phyloP scores from a whole-genome alignment of 2,329 filamentous ascomycete genomes.

The Sarocladium strictum region DNA sequence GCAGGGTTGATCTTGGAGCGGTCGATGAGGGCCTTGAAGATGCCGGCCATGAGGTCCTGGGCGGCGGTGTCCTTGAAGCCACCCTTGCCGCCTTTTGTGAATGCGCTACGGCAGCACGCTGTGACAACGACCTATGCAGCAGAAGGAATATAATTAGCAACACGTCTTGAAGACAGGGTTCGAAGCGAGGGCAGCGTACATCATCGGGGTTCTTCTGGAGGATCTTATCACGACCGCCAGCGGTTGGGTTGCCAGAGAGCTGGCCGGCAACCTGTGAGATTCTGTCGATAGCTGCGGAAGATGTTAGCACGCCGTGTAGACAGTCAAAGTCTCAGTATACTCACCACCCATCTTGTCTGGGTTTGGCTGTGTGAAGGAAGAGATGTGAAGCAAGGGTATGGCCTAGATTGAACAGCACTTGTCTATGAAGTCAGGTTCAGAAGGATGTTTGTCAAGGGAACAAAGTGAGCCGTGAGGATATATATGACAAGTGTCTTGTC shows the following conservation, averaged over 20 bases:
- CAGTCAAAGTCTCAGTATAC: slow-evolving; percentile 3
- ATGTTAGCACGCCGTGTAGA: slow-evolving; percentile 11
- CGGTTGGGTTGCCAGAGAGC: slow-evolving; percentile 53
- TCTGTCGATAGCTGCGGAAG: slow-evolving; percentile 46
- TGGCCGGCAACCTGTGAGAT: slow-evolving; percentile 57
- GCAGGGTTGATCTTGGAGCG: slow-evolving; percentile 84
- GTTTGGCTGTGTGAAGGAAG: not conserved
- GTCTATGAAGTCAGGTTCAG: not conserved
- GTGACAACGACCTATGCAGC: slow-evolving; percentile 74
- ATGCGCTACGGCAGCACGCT: slow-evolving; percentile 80
- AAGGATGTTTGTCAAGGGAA: not conserved
- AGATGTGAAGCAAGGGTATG: not conserved
- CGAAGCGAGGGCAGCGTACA: slow-evolving; percentile 53
- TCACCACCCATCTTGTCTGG: slow-evolving; percentile 18
- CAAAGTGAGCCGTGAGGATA: not conserved
- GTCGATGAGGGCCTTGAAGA: slow-evolving; percentile 73
- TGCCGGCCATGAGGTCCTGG: slow-evolving; percentile 77
- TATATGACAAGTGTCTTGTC: not conserved
- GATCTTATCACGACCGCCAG: slow-evolving; percentile 47
- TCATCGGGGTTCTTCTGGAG: slow-evolving; percentile 63
- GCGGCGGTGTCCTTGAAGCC: slow-evolving; percentile 92
- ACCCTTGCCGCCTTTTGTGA: slow-evolving; percentile 90
- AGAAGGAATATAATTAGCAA: slow-evolving; percentile 14
- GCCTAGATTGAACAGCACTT: too few species aligned
- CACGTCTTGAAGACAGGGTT: slow-evolving; percentile 7